Evolutionary conservation across 2,329 filamentous ascomycete genomes (phyloP), one percentile per base, ranked within the genome.

Genomic region (Fonsecaea multimorphosa): DNA sequence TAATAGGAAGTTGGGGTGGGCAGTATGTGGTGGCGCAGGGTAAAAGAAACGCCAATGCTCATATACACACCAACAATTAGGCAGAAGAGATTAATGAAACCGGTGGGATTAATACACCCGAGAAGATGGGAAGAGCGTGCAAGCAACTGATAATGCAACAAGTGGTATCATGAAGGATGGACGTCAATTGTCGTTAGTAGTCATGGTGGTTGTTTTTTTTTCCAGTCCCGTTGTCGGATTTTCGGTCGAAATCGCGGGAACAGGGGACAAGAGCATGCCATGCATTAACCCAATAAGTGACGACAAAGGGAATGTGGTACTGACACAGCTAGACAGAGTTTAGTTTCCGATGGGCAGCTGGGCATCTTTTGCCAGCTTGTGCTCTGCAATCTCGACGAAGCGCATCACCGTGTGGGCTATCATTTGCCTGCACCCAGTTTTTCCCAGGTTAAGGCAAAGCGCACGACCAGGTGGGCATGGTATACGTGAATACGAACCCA

Each of bases 401-500:
- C 44, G 12, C 9, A 5, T 49, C 19, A 8, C 44, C 24, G 9
- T 9, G 9, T 49, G 4, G 22, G 22, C 44, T 24, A 49, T 24
- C 8, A 31, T 31, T 8, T 8, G 29, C 6, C n/a, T 44, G 40
- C 40, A 44, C 40, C 40, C n/a, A 9, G 7, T 12, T 22, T 22
- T 49, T 49, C 6, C 44, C 44, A 7, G 19, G 3, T 24, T 4
- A 3, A 49, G 44, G 44, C 44, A 49, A 49, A 24, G 44, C 14
- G 44, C 19, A 49, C 4, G 4, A 49, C 44, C 19, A 49, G 44
- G 6, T 1, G 19, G 44, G 44, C 44, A 49, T 49, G 44, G 44
- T 49, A 49, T 49, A 49, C 44, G 44, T 49, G 44, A 49, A 49
- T 49, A 49, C 44, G 44, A 49, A 12, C 6, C 44, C 19, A 11